These are phyloP conservation scores for Glaciozyma antarctica DNA, from an alignment of 768 basidiomycete species.

Conservation along the genomic window DNA sequence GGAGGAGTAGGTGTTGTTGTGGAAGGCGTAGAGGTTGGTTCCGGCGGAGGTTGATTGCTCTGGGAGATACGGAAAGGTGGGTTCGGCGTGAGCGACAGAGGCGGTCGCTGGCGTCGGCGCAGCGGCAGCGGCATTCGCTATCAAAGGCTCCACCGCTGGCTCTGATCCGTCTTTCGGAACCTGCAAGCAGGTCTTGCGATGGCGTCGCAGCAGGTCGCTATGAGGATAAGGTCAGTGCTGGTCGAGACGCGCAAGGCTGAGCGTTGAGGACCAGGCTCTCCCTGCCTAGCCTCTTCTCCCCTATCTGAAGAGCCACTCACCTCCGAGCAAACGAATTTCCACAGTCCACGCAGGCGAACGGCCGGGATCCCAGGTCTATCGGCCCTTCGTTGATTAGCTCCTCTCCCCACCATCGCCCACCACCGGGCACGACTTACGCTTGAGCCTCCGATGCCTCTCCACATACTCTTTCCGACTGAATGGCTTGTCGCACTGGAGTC, in stretches of 20 bases:
- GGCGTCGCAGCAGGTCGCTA: background rate
- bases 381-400: background rate
- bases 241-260: background rate
- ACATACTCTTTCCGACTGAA: conserved; percentile 1
- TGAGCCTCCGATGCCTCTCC: background rate
- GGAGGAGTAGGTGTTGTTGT: background rate
- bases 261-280: background rate
- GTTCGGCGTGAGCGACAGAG: background rate
- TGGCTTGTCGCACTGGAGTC: background rate
- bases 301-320: background rate
- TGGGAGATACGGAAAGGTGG: background rate
- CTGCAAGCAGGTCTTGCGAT: background rate
- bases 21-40: no score
- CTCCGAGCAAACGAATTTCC: background rate
- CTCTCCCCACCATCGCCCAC: background rate
- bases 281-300: no score
- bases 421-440: background rate
- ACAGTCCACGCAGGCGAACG: background rate
- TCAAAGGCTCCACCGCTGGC: no score
- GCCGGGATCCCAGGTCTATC: background rate
- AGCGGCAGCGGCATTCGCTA: background rate
- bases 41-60: background rate
- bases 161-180: background rate
- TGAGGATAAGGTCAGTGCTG: background rate
- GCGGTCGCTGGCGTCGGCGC: background rate